phyloP scores from a whole-genome alignment of 257 asterid species.

The Salvia rosmarinus region DNA sequence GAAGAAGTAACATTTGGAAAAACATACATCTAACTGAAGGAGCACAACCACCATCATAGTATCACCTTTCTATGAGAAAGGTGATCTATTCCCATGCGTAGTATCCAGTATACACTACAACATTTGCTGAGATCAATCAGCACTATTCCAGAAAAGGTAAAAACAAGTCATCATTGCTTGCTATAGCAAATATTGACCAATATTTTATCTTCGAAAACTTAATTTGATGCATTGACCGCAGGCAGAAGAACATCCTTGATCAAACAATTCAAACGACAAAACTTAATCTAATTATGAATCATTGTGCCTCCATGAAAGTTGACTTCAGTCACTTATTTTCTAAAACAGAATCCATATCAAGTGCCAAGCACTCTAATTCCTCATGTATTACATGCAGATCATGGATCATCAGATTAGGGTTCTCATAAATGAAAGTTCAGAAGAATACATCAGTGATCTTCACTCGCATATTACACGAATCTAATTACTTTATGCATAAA shows the following conservation, averaged over 20 bases:
- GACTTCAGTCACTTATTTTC: neutral
- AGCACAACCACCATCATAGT: slow-evolving; percentile 20
- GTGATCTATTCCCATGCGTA: slow-evolving; percentile 8
- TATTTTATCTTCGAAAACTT: neutral
- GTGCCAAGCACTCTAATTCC: neutral
- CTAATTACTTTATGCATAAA: neutral
- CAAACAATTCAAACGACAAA: slow-evolving; percentile 1
- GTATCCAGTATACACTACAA: slow-evolving; percentile 10
- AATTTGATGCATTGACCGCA: neutral
- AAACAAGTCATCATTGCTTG: slow-evolving; percentile 14
- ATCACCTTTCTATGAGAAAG: neutral
- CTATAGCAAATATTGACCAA: neutral
- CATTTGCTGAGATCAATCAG: slow-evolving; percentile 6
- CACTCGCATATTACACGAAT: slow-evolving; percentile 11
- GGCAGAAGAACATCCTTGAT: neutral
- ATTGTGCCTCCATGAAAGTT: slow-evolving; percentile 2
- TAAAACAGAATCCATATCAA: slow-evolving; percentile 16
- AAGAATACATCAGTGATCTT: slow-evolving; percentile 9
- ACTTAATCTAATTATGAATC: slow-evolving; percentile 10
- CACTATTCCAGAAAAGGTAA: slow-evolving; percentile 13
- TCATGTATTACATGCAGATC: slow-evolving; percentile 15
- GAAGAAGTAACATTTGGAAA: slow-evolving; percentile 25
- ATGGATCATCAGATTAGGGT: neutral
- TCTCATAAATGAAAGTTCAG: neutral
- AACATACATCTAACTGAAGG: slow-evolving; percentile 18